Evolutionary conservation across 2,329 filamentous ascomycete species (phyloP).

Genomic region (Cladosporium sp.): DNA sequence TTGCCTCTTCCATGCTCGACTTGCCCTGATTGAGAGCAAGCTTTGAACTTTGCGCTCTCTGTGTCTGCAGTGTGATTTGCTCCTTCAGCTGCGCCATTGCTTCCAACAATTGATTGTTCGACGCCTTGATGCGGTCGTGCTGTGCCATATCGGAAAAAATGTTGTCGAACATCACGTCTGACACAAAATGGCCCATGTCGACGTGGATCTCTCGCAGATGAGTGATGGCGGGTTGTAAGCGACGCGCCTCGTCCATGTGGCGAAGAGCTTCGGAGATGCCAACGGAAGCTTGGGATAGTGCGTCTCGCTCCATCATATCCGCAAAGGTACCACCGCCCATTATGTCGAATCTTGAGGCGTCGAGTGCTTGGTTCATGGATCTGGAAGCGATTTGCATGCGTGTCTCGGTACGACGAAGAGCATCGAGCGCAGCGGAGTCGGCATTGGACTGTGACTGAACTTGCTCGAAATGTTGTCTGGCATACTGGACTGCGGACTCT

Average conservation of each 20-base stretch:
- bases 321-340: conserved; percentile 51
- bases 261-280: conserved; percentile 21
- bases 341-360: conserved; percentile 48
- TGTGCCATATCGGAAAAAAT: conserved; percentile 35
- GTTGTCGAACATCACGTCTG: conserved; percentile 35
- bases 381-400: conserved; percentile 40
- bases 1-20: conserved; percentile 25
- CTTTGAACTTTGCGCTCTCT: conserved; percentile 22
- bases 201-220: conserved; percentile 27
- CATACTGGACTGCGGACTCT: conserved; percentile 42
- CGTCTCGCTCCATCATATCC: conserved; percentile 57
- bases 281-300: conserved; percentile 38
- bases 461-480: conserved; percentile 42
- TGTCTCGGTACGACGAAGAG: conserved; percentile 38
- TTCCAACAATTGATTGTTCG: conserved; percentile 26
- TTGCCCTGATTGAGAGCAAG: conserved; percentile 24
- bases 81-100: conserved; percentile 26
- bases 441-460: conserved; percentile 40
- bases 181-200: conserved; percentile 33
- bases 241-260: conserved; percentile 28
- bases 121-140: conserved; percentile 31
- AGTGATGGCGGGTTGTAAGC: conserved; percentile 28
- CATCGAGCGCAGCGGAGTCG: conserved; percentile 44
- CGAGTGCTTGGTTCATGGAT: conserved; percentile 47
- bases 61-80: conserved; percentile 26